Conservation (phyloP, 257 asterid genomes). For the Rehmannia glutinosa region DNA sequence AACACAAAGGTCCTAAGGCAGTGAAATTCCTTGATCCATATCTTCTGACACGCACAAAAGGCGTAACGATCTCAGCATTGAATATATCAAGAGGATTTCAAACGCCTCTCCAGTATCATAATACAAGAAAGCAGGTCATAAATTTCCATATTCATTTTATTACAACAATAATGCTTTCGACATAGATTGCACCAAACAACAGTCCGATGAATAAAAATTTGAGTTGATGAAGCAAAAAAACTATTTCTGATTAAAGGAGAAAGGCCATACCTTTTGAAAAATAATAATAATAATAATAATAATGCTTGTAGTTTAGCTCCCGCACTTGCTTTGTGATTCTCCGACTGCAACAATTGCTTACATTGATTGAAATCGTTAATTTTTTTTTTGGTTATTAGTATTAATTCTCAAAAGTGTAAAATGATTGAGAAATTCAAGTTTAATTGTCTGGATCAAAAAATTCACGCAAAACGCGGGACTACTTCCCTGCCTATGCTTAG, state of each 20-base stretch:
- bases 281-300: too few species aligned
- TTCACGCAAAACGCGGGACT: conserved; percentile 25
- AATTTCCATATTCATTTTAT: not conserved
- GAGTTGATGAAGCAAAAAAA: not conserved
- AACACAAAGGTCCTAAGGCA: not conserved
- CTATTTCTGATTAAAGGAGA: not conserved
- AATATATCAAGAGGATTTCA: too few species aligned
- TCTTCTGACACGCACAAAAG: too few species aligned
- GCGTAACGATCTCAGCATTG: too few species aligned
- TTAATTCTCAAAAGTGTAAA: not conserved
- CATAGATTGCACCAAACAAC: not conserved
- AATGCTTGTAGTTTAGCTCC: not conserved
- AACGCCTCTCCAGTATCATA: too few species aligned
- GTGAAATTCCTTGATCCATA: not conserved
- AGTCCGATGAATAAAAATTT: not conserved
- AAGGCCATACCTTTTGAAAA: conserved; percentile 1
- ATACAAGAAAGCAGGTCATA: too few species aligned
- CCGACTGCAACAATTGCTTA: not conserved
- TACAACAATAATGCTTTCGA: not conserved
- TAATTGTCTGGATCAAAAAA: conserved; percentile 22
- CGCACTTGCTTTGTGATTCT: conserved; percentile 4
- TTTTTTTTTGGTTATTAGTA: not conserved
- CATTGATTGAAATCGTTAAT: not conserved
- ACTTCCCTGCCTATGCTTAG: conserved; percentile 10
- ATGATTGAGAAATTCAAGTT: conserved; percentile 15